Evolutionary conservation across 2,329 filamentous ascomycete species (phyloP).

Genomic region (Trichoderma pleuroti): DNA sequence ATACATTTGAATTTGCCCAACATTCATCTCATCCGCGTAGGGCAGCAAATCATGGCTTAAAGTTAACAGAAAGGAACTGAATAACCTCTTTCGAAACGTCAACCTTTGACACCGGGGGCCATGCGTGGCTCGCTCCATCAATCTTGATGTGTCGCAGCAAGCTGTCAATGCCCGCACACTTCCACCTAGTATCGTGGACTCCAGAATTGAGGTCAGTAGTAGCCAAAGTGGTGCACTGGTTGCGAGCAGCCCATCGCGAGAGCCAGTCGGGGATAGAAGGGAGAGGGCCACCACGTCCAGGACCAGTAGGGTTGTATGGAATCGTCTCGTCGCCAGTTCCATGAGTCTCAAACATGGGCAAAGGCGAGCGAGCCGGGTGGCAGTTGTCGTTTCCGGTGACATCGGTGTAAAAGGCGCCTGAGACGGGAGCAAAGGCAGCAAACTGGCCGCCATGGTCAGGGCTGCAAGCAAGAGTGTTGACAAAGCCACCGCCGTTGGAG

Average conservation of each 20-base stretch:
- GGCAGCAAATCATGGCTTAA: neutral
- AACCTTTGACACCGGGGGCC: conserved; percentile 17
- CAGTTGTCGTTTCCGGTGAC: conserved; percentile 28
- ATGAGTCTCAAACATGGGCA: conserved; percentile 50
- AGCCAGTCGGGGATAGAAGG: conserved; percentile 43
- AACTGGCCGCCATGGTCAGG: conserved; percentile 35
- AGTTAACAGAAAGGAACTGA: neutral
- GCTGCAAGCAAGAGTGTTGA: conserved; percentile 41
- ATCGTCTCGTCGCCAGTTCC: conserved; percentile 47
- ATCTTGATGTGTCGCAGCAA: conserved; percentile 23
- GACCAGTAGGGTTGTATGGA: conserved; percentile 38
- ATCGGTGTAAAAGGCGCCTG: conserved; percentile 43
- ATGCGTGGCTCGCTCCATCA: conserved; percentile 21
- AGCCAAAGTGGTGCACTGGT: conserved; percentile 19
- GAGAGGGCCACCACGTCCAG: conserved; percentile 39
- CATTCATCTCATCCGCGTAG: neutral
- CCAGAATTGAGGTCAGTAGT: conserved; percentile 12
- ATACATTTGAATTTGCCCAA: neutral
- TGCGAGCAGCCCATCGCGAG: conserved; percentile 36
- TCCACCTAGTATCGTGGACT: conserved; percentile 21
- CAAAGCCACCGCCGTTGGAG: conserved; percentile 46
- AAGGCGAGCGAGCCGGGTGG: conserved; percentile 36
- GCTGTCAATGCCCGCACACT: conserved; percentile 19
- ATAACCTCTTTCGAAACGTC: neutral
- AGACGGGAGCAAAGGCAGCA: conserved; percentile 40